Conservation (phyloP, 805 yeast species). For the Cyberlindnera suaveolens region DNA sequence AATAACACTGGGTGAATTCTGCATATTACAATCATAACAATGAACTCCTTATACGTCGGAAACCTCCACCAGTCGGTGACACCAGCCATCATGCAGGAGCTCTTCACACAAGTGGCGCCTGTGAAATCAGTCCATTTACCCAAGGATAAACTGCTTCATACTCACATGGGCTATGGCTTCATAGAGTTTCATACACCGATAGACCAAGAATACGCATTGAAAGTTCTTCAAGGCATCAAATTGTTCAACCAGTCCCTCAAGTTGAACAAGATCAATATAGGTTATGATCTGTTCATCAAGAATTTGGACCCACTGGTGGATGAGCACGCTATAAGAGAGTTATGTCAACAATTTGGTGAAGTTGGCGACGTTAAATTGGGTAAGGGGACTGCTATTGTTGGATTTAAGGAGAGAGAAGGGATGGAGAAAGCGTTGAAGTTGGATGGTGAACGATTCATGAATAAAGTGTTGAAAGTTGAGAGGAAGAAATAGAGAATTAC, state of each 20-base stretch:
- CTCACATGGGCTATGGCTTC: constrained; percentile 86
- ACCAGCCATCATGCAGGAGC: constrained; percentile 69
- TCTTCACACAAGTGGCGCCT: constrained; percentile 82
- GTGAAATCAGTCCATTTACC: constrained; percentile 67
- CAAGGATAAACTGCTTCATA: constrained; percentile 61
- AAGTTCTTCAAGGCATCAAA: constrained; percentile 52
- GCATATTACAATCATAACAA: neutral
- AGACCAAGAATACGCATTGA: constrained; percentile 68
- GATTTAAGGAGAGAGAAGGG: constrained; percentile 55
- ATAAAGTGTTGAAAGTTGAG: constrained; percentile 49
- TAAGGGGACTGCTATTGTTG: constrained; percentile 57
- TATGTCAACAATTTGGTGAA: constrained; percentile 60
- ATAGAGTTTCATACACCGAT: constrained; percentile 54
- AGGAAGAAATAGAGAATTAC: neutral
- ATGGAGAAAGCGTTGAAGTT: constrained; percentile 72
- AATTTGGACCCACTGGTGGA: constrained; percentile 59
- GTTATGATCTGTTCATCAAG: constrained; percentile 7
- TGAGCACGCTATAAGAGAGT: constrained; percentile 44
- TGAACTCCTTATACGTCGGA: constrained; percentile 40
- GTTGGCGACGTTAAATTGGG: constrained; percentile 44
- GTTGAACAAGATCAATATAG: constrained; percentile 41
- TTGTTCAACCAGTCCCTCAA: constrained; percentile 57
- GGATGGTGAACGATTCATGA: constrained; percentile 66
- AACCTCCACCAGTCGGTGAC: constrained; percentile 72
- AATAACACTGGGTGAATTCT: neutral